Base-by-base conservation (phyloP, 805 yeast species). In the Spathaspora girioi region DNA sequence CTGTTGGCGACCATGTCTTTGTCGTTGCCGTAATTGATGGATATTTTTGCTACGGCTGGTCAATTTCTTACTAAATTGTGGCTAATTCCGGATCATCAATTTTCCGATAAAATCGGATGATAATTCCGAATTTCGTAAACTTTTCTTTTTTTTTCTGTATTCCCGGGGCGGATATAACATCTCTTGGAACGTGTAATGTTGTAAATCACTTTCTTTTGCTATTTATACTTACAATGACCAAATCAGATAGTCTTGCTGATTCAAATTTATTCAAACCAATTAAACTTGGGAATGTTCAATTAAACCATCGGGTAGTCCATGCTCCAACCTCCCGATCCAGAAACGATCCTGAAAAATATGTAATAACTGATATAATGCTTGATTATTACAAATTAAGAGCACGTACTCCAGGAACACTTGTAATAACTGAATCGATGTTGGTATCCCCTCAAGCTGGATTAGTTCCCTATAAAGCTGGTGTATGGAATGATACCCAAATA, bases 301-400 rank as follows among this genome's bases (percentile, higher is more conserved):
- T 66, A 26, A 6, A 44, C 1, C 60, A 67, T 52, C 53, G 62
- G 45, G 51, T 67, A 9, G 64, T 58, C 1, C 58, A 55, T 44
- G 65, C 69, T 1, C 73, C 73, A 17, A 57, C 64, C 12, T 62
- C 68, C 6, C 58, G 70, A 50, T 53, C 53, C 29, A 59, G 69
- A 47, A 66, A 61, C n/a, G 50, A 56, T 9, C 74, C 76, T 3
- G 3, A 6, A 11, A 42, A 42, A 19, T 42, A 42, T 10, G 9
- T 23, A 12, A 12, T 23, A 3, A 62, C 69, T 0, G 68, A 68
- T 32, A 50, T 69, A n/a, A 52, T 56, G 55, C 51, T 62, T 7
- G 58, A 66, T 44, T 64, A 69, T 51, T 71, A 69, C 50, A 56
- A 55, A 23, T 63, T 65, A 46, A 61, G 75, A 51, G 59, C 74